These are phyloP conservation scores for Parathielavia appendiculata DNA, from an alignment of 495 filamentous ascomycete genomes.

Conservation along the genomic window DNA sequence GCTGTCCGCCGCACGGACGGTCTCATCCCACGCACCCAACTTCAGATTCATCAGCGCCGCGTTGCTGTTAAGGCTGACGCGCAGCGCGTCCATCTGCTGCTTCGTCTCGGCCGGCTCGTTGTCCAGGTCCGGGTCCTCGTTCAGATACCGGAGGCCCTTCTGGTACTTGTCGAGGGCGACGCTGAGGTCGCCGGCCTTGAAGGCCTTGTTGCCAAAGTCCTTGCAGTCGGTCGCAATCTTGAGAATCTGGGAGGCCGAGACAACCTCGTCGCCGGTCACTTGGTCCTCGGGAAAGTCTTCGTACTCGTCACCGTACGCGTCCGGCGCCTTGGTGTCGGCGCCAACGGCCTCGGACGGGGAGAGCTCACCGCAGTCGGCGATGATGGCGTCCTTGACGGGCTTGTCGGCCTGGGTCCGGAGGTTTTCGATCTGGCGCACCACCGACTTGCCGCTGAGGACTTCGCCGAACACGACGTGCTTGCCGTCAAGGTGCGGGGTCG, in stretches of 20 bases:
- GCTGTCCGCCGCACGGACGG: conserved; percentile 60
- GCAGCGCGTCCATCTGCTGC: conserved; percentile 60
- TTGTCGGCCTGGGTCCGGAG: conserved; percentile 76
- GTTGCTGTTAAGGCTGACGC: conserved; percentile 39
- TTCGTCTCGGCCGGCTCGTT: conserved; percentile 62
- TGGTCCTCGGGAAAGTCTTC: conserved; percentile 94
- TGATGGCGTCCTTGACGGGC: conserved; percentile 64
- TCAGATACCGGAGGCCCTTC: conserved; percentile 91
- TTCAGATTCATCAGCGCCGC: conserved; percentile 65
- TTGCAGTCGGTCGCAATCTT: conserved; percentile 85
- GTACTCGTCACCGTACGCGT: conserved; percentile 83
- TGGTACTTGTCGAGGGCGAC: conserved; percentile 90
- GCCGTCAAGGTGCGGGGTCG: conserved; percentile 86
- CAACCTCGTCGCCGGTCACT: conserved; percentile 41
- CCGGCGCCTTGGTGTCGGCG: conserved; percentile 58
- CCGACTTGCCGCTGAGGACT: conserved; percentile 85
- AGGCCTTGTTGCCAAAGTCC: conserved; percentile 85
- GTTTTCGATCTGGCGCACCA: conserved; percentile 88
- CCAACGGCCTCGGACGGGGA: conserved; percentile 59
- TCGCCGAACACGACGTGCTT: conserved; percentile 99
- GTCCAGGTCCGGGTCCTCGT: conserved; percentile 75
- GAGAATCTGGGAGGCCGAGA: conserved; percentile 60
- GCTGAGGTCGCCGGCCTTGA: conserved; percentile 67
- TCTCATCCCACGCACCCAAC: conserved; percentile 63
- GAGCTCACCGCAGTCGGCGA: conserved; percentile 84